These are phyloP conservation scores for Colletotrichum salicis DNA, from an alignment of 2,329 filamentous ascomycete genomes.

Conservation along the genomic window DNA sequence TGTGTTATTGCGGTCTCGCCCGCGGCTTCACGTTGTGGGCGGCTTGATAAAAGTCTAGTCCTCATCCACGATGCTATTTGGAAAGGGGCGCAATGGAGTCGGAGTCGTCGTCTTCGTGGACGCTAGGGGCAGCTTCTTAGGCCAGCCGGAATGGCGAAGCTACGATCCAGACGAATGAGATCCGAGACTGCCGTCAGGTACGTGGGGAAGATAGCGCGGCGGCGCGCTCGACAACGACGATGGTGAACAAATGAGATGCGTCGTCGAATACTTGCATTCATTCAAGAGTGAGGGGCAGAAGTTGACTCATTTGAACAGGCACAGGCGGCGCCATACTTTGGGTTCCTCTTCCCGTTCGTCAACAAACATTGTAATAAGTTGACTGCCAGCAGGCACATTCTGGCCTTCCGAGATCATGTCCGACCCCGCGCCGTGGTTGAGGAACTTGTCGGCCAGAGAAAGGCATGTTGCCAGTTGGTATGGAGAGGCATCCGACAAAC, in stretches of 20 bases:
- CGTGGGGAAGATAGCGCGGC: slow-evolving; percentile 15
- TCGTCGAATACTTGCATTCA: slow-evolving; percentile 22
- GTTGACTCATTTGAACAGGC: neutral
- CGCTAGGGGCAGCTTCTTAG: slow-evolving; percentile 1
- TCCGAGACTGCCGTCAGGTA: neutral
- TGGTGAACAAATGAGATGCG: slow-evolving; percentile 12
- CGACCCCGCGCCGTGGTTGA: neutral
- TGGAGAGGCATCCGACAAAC: neutral
- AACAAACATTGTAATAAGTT: neutral
- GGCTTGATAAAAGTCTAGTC: neutral
- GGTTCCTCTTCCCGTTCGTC: neutral
- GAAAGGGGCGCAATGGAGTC: slow-evolving; percentile 7
- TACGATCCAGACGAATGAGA: slow-evolving; percentile 22
- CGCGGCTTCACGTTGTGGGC: neutral
- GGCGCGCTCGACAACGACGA: slow-evolving; percentile 13
- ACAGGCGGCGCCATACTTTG: neutral
- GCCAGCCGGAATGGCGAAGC: slow-evolving; percentile 22
- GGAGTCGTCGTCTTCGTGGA: neutral
- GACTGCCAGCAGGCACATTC: neutral
- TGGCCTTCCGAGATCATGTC: neutral
- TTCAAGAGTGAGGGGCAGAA: neutral
- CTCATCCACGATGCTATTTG: neutral
- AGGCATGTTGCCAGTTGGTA: neutral
- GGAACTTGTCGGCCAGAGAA: neutral
- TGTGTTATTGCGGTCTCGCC: neutral